These are phyloP conservation scores for Tylopilus vinaceipallidus DNA, from an alignment of 768 basidiomycete genomes.

Conservation along the genomic window DNA sequence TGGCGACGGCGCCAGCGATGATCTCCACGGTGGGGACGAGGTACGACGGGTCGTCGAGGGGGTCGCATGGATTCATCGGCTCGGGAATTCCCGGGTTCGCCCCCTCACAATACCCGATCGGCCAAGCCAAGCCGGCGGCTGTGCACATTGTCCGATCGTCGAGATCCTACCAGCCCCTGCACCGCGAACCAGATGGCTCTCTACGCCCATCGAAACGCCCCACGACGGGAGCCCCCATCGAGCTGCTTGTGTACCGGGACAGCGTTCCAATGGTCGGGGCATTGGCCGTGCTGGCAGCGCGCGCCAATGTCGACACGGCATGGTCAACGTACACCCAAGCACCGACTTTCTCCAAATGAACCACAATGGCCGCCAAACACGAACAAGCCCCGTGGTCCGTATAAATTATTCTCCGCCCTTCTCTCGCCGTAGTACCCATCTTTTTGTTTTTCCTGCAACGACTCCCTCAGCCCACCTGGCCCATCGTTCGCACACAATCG, in stretches of 20 bases:
- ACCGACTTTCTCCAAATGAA: conserved; percentile 4
- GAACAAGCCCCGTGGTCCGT: conserved; percentile 20
- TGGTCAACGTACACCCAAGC: neutral
- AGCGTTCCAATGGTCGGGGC: neutral
- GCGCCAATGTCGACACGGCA: neutral
- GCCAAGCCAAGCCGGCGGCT: neutral
- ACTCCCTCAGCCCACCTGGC: neutral
- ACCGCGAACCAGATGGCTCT: no score
- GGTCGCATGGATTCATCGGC: neutral
- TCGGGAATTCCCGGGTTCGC: no score
- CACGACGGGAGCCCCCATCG: no score
- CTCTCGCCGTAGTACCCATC: neutral
- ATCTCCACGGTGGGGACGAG: conserved; percentile 46
- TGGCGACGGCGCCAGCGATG: conserved; percentile 46
- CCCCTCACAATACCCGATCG: no score
- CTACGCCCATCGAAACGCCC: no score
- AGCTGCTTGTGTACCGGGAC: no score
- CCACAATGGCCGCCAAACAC: conserved; percentile 19
- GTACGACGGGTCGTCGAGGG: conserved; percentile 18
- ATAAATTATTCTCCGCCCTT: conserved; percentile 11
- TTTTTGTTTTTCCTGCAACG: neutral
- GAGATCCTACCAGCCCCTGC: no score
- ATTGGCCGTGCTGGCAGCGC: neutral
- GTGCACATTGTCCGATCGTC: neutral
- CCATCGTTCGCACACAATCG: conserved; percentile 3